Percentiles rank a stretch among this genome's conserved stretches.
phyloP scores from a whole-genome alignment of 1,139 yeast species.

The Petasospora fabianii region DNA sequence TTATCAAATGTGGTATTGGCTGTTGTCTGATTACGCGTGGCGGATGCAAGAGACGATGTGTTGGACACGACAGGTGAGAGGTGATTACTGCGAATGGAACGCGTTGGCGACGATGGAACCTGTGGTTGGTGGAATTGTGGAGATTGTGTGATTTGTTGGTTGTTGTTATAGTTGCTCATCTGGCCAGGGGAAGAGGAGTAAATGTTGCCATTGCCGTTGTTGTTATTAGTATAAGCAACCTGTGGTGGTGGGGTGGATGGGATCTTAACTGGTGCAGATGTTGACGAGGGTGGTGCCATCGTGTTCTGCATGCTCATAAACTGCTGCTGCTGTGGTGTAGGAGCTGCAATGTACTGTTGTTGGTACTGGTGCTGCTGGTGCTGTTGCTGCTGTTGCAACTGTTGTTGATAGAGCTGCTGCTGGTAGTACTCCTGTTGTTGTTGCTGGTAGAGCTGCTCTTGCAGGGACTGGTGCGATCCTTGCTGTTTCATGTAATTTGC shows the following conservation, averaged over 20 bases:
- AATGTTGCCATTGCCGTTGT: too few species aligned
- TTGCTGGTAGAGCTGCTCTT: constrained; percentile 29
- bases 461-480: constrained; percentile 35
- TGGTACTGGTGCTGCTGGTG: constrained; percentile 25
- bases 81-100: constrained; percentile 24
- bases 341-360: constrained; percentile 20
- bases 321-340: constrained; percentile 13
- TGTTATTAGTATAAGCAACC: constrained; percentile 13
- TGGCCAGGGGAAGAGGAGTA: constrained; percentile 25
- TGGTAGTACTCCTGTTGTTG: constrained; percentile 25
- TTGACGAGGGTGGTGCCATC: constrained; percentile 27
- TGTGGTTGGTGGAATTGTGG: constrained; percentile 26
- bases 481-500: constrained; percentile 35
- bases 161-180: constrained; percentile 13
- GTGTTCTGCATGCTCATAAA: constrained; percentile 26
- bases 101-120: constrained; percentile 26
- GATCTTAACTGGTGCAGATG: constrained; percentile 21
- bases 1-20: constrained; percentile 8
- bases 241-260: constrained; percentile 23
- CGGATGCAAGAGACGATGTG: constrained; percentile 22
- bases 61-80: constrained; percentile 25
- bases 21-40: constrained; percentile 9
- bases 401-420: constrained; percentile 23
- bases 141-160: constrained; percentile 18
- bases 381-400: constrained; percentile 25